Evolutionary conservation across 2,329 filamentous ascomycete genomes (phyloP).

Genomic region (Chaetomiaceae sp.): DNA sequence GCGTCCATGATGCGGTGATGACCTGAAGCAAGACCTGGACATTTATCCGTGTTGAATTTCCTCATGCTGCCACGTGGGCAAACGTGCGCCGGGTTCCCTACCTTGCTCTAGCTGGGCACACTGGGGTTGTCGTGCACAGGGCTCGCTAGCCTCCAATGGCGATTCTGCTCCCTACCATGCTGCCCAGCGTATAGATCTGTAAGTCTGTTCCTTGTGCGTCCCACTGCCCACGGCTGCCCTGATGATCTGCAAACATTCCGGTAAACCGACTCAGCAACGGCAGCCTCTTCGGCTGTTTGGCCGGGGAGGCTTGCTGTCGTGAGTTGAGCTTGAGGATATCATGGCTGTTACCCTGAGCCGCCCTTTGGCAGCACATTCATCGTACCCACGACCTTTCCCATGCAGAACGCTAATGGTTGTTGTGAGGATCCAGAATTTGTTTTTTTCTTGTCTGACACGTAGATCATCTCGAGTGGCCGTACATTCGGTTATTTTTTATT

Average conservation of each 20-base stretch:
- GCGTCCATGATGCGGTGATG: conserved; percentile 64
- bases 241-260: conserved; percentile 28
- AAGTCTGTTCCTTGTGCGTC: conserved; percentile 13
- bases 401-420: too few relatives aligned
- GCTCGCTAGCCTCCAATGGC: background rate
- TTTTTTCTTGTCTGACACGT: too few relatives aligned
- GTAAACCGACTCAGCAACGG: conserved; percentile 31
- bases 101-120: background rate
- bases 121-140: background rate
- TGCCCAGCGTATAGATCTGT: background rate
- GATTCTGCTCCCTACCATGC: background rate
- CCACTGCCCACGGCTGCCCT: conserved; percentile 13
- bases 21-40: conserved; percentile 60
- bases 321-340: conserved; percentile 24
- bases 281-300: background rate
- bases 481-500: too few relatives aligned
- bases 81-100: background rate
- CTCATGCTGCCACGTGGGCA: conserved; percentile 16
- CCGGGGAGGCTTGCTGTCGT: conserved; percentile 5
- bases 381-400: too few relatives aligned
- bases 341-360: conserved; percentile 20
- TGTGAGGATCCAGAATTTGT: too few relatives aligned
- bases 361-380: background rate
- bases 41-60: conserved; percentile 32
- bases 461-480: too few relatives aligned